Evolutionary conservation across 2,329 filamentous ascomycete species (phyloP).

Genomic region (Fusarium sp.): DNA sequence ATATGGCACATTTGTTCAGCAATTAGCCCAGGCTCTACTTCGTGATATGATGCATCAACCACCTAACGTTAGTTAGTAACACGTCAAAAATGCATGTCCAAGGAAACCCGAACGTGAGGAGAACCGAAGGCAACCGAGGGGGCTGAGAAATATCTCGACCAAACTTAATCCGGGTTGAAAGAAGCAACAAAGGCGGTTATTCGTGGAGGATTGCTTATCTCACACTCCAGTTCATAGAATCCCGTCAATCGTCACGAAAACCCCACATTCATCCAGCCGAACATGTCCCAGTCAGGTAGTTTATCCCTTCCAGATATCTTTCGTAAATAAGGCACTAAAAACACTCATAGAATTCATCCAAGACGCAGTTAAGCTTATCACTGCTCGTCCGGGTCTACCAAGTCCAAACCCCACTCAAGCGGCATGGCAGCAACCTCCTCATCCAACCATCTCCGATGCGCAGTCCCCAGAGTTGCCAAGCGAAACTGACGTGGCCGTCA

Average conservation of each 20-base stretch:
- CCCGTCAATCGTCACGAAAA: not conserved
- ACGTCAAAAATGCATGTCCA: not conserved
- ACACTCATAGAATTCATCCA: constrained; percentile 4
- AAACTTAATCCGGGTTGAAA: not conserved
- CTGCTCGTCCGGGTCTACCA: constrained; percentile 7
- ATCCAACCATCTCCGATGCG: constrained; percentile 38
- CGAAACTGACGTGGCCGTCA: constrained; percentile 38
- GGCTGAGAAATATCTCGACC: not conserved
- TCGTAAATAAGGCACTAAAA: not conserved
- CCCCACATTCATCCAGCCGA: not conserved
- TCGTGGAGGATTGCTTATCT: not conserved
- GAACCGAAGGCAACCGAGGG: not conserved
- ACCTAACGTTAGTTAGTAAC: too few species aligned
- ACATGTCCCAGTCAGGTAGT: not conserved
- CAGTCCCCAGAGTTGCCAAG: constrained; percentile 29
- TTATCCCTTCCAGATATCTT: too few species aligned
- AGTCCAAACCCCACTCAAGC: constrained; percentile 13
- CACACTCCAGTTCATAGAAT: not conserved
- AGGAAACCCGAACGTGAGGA: not conserved
- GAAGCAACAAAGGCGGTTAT: not conserved
- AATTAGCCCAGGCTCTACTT: too few species aligned
- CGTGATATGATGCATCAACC: too few species aligned
- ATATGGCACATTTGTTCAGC: too few species aligned
- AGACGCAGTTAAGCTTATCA: constrained; percentile 20
- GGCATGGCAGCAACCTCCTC: constrained; percentile 28